Percentiles rank a stretch among this genome's conserved stretches.
Conservation (phyloP, 2,329 filamentous ascomycete species). For the Phialophora expanda region DNA sequence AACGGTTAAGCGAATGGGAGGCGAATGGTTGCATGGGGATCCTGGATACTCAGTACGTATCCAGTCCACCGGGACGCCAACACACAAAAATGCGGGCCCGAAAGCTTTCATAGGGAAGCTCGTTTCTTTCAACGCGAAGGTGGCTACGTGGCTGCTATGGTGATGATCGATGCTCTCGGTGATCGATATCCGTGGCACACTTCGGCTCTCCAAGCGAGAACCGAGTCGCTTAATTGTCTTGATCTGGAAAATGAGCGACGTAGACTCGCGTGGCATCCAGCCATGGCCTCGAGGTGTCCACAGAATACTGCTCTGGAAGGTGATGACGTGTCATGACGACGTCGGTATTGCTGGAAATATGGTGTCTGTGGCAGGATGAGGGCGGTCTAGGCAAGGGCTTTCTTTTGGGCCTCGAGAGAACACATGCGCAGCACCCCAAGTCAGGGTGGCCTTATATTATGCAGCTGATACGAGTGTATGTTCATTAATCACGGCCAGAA, state of each 20-base stretch:
- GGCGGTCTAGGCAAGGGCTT: not conserved
- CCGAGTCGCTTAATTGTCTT: conserved; percentile 3
- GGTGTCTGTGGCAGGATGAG: not conserved
- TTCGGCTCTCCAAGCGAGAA: conserved; percentile 3
- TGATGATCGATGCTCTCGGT: not conserved
- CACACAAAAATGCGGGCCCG: not conserved
- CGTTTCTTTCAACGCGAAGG: not conserved
- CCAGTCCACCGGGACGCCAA: not conserved
- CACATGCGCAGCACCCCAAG: not conserved
- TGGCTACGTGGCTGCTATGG: not conserved
- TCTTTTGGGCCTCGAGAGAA: not conserved
- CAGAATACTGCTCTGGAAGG: not conserved
- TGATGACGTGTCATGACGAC: not conserved
- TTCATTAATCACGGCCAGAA: not conserved
- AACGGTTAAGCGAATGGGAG: conserved; percentile 25
- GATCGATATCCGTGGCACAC: not conserved
- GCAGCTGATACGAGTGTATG: not conserved
- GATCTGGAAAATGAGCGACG: not conserved
- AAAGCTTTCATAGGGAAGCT: not conserved
- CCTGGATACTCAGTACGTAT: not conserved
- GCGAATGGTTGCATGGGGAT: conserved; percentile 16
- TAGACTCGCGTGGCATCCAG: not conserved
- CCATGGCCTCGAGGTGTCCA: not conserved
- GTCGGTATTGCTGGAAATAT: not conserved
- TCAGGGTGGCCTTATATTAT: not conserved